A percentile compares a stretch with the other conserved stretches of the same genome.
Evolutionary conservation across 768 basidiomycete genomes (phyloP).

Genomic region (Porphyrellus cyaneotinctus): DNA sequence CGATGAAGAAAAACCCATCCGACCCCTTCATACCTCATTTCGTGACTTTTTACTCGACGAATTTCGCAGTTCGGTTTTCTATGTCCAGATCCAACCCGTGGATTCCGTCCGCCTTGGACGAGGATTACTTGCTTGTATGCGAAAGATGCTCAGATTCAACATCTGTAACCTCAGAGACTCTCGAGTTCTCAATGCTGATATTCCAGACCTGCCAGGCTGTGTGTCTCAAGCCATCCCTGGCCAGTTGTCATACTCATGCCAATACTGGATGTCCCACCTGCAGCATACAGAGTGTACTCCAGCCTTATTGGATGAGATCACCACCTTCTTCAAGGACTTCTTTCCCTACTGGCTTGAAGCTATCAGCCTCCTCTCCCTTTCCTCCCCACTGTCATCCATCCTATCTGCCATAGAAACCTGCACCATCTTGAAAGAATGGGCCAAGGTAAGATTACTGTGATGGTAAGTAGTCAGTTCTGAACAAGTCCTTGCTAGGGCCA

Average conservation of each 20-base stretch:
- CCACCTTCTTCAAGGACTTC: not conserved
- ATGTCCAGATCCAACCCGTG: not conserved
- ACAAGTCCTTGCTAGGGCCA: not conserved
- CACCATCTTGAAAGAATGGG: not conserved
- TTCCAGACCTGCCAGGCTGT: not conserved
- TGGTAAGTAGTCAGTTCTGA: not conserved
- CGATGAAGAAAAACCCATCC: not conserved
- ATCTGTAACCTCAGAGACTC: not conserved
- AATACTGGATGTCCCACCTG: not conserved
- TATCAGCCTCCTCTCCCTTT: not conserved
- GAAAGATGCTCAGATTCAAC: not conserved
- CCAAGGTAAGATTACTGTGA: not conserved
- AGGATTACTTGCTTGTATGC: not conserved
- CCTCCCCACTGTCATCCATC: not conserved
- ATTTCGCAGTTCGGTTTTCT: not conserved
- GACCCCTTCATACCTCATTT: not conserved
- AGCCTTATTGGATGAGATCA: not conserved
- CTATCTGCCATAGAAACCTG: not conserved
- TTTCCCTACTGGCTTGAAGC: not conserved
- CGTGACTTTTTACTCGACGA: not conserved
- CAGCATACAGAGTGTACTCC: not conserved
- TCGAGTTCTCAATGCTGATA: not conserved
- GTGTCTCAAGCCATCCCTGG: not conserved
- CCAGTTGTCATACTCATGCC: not conserved
- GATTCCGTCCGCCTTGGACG: not conserved